Conservation (phyloP, 164 flowering plant genomes). For the Akebia trifoliata region DNA sequence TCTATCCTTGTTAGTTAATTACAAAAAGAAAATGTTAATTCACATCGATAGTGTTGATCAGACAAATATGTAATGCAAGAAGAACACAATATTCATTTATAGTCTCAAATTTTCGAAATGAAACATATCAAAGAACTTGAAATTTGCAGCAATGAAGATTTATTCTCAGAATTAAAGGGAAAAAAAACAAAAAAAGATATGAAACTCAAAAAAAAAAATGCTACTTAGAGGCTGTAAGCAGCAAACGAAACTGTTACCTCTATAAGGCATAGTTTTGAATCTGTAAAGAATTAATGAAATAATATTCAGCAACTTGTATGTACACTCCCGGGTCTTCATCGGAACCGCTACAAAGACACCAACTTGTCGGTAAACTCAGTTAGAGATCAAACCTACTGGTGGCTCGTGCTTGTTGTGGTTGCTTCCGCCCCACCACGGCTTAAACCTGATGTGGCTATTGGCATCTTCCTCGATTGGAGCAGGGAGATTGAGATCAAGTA, state of each 20-base stretch:
- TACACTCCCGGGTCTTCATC: conserved; percentile 28
- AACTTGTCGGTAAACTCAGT: conserved; percentile 18
- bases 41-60: background rate
- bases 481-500: conserved; percentile 74
- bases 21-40: background rate
- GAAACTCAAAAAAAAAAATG: background rate
- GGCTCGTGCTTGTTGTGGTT: conserved; percentile 28
- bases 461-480: conserved; percentile 50
- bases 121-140: conserved; percentile 8
- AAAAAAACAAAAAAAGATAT: background rate
- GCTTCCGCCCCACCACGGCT: conserved; percentile 31
- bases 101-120: conserved; percentile 6
- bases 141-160: conserved; percentile 9
- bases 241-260: conserved; percentile 14
- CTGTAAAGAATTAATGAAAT: conserved; percentile 31
- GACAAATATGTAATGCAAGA: conserved; percentile 4
- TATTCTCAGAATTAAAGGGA: conserved; percentile 4
- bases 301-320: conserved; percentile 24
- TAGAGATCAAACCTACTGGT: conserved; percentile 25
- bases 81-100: conserved; percentile 6
- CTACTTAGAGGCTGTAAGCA: conserved; percentile 13
- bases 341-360: conserved; percentile 7
- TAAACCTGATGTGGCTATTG: conserved; percentile 17
- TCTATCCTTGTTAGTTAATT: background rate
- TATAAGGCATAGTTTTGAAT: conserved; percentile 6